Conservation (phyloP, 2,329 filamentous ascomycete genomes). For the Aspergillus sp. region DNA sequence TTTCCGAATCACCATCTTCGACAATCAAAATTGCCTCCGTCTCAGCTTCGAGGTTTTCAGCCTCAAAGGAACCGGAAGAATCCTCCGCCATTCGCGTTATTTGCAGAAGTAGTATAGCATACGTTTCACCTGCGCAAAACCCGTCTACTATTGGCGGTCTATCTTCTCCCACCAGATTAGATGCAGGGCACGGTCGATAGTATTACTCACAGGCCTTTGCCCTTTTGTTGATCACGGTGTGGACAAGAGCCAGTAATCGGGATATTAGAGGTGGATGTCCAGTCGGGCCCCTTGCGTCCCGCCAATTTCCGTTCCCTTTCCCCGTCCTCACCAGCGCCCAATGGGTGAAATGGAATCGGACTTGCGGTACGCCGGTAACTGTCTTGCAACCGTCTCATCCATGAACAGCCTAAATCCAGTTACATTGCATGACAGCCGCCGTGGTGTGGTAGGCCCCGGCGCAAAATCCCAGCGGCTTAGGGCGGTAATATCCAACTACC, state of each 20-base stretch:
- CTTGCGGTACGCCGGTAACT: background rate
- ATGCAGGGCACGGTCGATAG: slow-evolving; percentile 19
- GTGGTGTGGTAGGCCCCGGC: slow-evolving; percentile 13
- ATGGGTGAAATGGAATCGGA: slow-evolving; percentile 8
- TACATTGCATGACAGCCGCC: slow-evolving; percentile 25
- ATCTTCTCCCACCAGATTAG: slow-evolving; percentile 7
- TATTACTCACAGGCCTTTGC: slow-evolving; percentile 7
- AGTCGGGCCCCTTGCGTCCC: slow-evolving; percentile 21
- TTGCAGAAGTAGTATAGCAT: slow-evolving; percentile 9
- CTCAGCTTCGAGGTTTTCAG: too few species aligned
- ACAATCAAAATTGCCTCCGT: background rate
- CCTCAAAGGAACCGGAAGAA: background rate
- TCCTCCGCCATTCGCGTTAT: slow-evolving; percentile 5
- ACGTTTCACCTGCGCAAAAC: slow-evolving; percentile 17
- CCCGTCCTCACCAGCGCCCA: slow-evolving; percentile 12
- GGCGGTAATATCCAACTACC: slow-evolving; percentile 6
- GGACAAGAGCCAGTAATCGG: slow-evolving; percentile 4
- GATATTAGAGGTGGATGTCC: slow-evolving; percentile 8
- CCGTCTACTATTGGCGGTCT: slow-evolving; percentile 14
- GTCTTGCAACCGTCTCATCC: slow-evolving; percentile 11
- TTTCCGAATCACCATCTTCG: background rate
- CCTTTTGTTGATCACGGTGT: slow-evolving; percentile 8
- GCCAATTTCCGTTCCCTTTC: slow-evolving; percentile 7
- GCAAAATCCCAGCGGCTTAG: slow-evolving; percentile 10
- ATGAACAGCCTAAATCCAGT: slow-evolving; percentile 23